These are phyloP conservation scores for Lichtheimia ramosa DNA, from an alignment of 371 early-diverging fungal species.

Conservation along the genomic window DNA sequence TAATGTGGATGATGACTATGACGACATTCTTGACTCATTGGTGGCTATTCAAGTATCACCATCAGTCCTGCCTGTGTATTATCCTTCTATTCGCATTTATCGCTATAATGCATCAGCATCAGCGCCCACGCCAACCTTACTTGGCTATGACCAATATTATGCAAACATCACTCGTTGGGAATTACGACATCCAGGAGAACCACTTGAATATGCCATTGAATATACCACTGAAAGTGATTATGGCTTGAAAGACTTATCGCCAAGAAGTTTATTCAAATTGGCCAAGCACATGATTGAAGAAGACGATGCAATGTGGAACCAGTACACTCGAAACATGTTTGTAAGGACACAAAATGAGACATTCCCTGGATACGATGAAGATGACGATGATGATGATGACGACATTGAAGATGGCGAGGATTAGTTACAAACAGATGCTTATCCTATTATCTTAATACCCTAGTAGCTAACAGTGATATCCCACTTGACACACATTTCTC, in stretches of 20 bases:
- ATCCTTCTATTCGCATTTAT: slow-evolving; percentile 73
- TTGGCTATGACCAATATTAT: slow-evolving; percentile 41
- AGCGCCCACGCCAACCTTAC: slow-evolving; percentile 14
- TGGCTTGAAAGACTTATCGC: slow-evolving; percentile 59
- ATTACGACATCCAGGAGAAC: slow-evolving; percentile 15
- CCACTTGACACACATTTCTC: no score
- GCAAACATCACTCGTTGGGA: slow-evolving; percentile 48
- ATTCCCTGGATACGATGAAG: slow-evolving; percentile 3
- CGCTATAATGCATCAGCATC: slow-evolving; percentile 43
- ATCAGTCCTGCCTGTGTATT: slow-evolving; percentile 74
- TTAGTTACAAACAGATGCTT: no score
- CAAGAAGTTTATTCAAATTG: slow-evolving; percentile 44
- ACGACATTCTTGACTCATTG: slow-evolving; percentile 16
- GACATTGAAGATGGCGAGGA: background rate
- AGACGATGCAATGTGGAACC: slow-evolving; percentile 27
- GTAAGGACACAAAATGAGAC: slow-evolving; percentile 33
- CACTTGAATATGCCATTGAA: slow-evolving; percentile 46
- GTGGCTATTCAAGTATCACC: slow-evolving; percentile 68
- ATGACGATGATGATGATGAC: slow-evolving; percentile 7
- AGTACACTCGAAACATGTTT: slow-evolving; percentile 41
- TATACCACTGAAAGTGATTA: slow-evolving; percentile 62
- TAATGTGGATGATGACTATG: background rate
- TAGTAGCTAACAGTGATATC: no score
- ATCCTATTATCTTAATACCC: no score
- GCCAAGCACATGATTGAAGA: slow-evolving; percentile 46